Conservation (phyloP, 208 protist genomes). For the Crithidia thermophila region DNA sequence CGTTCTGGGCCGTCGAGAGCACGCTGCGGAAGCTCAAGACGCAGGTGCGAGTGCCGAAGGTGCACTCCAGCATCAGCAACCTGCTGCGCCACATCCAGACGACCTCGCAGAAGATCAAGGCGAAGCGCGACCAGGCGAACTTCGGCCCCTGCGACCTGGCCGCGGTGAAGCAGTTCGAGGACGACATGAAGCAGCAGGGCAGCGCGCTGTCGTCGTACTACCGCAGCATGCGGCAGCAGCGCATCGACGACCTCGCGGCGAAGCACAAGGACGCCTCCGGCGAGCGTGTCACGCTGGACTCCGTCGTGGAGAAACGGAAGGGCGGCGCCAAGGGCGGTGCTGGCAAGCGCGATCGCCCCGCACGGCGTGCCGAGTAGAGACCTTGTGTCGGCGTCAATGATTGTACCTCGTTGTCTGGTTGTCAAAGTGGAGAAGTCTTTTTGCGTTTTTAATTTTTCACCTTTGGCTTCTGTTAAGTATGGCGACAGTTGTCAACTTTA, state of each 20-base stretch:
- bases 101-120: constrained; percentile 63
- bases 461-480: no score
- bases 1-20: constrained; percentile 86
- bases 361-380: constrained; percentile 13
- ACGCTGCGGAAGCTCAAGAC: constrained; percentile 85
- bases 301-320: constrained; percentile 42
- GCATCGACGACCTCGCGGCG: constrained; percentile 65
- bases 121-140: constrained; percentile 71
- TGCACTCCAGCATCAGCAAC: constrained; percentile 72
- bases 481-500: no score
- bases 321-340: constrained; percentile 23
- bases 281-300: constrained; percentile 81
- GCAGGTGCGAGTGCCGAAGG: constrained; percentile 85
- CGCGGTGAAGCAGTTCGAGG: constrained; percentile 82
- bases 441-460: no score
- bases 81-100: constrained; percentile 82
- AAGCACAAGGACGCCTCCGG: constrained; percentile 61
- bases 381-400: background rate
- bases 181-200: constrained; percentile 55
- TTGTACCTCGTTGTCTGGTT: background rate
- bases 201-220: constrained; percentile 70
- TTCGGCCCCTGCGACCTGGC: constrained; percentile 86
- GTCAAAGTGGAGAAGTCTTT: background rate
- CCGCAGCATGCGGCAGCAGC: constrained; percentile 76
- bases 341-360: constrained; percentile 31